Evolutionary conservation across 352 stramenopile genomes (phyloP).

Genomic region (Phytophthora multivora): DNA sequence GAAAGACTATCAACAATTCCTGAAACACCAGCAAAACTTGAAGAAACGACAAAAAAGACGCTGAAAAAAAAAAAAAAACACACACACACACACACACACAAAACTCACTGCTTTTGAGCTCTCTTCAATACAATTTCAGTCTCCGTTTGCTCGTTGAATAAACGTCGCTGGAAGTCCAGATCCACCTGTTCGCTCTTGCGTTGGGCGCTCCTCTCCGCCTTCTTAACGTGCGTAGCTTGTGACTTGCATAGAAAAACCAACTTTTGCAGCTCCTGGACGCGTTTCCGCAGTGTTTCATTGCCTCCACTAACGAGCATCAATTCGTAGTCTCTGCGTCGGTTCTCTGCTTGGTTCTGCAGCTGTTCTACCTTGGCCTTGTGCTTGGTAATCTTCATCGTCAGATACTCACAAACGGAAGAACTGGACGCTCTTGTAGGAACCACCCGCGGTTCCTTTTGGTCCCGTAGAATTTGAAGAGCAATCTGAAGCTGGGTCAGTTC

Average conservation of each 20-base stretch:
- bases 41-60: not conserved
- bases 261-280: slow-evolving; percentile 72
- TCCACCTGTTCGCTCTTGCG: slow-evolving; percentile 36
- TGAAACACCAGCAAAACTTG: slow-evolving; percentile 11
- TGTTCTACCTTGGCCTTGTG: slow-evolving; percentile 45
- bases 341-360: slow-evolving; percentile 36
- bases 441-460: slow-evolving; percentile 18
- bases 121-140: slow-evolving; percentile 70
- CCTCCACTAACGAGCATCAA: slow-evolving; percentile 39
- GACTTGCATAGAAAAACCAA: slow-evolving; percentile 67
- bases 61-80: too few relatives aligned
- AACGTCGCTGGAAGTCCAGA: slow-evolving; percentile 40
- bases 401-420: slow-evolving; percentile 44
- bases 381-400: slow-evolving; percentile 55
- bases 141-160: slow-evolving; percentile 65
- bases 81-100: too few relatives aligned
- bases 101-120: slow-evolving; percentile 11
- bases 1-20: slow-evolving; percentile 30
- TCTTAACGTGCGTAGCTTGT: slow-evolving; percentile 52
- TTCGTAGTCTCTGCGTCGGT: slow-evolving; percentile 45
- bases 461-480: slow-evolving; percentile 45
- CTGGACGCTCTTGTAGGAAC: slow-evolving; percentile 15
- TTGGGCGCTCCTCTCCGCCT: slow-evolving; percentile 42
- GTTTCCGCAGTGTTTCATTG: slow-evolving; percentile 56
- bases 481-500: slow-evolving; percentile 69